phyloP scores from a whole-genome alignment of 2,329 filamentous ascomycete species.

The Akanthomyces dipterigenus region DNA sequence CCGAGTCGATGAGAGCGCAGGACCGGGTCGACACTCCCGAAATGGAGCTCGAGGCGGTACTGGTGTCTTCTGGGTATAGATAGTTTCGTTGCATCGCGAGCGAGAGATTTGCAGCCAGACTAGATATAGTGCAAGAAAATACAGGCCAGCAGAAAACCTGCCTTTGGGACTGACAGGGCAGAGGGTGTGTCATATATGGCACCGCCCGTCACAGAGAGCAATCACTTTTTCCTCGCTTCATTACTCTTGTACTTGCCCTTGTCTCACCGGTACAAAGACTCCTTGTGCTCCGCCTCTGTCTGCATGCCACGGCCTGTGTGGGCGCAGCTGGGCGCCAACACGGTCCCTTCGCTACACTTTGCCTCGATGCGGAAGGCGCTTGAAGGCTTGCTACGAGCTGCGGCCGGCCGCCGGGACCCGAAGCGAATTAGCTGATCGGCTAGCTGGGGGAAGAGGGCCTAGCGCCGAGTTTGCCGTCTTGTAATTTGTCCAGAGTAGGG shows the following conservation, averaged over 20 bases:
- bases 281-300: slow-evolving; percentile 8
- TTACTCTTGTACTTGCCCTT: background rate
- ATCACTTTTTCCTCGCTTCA: background rate
- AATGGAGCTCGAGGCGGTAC: slow-evolving; percentile 8
- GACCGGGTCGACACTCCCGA: slow-evolving; percentile 6
- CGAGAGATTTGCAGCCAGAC: background rate
- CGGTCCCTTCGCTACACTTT: background rate
- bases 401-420: slow-evolving; percentile 1
- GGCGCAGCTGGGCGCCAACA: slow-evolving; percentile 3
- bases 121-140: background rate
- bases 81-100: slow-evolving; percentile 4
- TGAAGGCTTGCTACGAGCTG: background rate
- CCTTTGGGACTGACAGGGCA: background rate
- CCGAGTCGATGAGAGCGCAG: slow-evolving; percentile 5
- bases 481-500: slow-evolving; percentile 2
- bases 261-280: slow-evolving; percentile 5
- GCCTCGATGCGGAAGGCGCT: slow-evolving; percentile 5
- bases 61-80: background rate
- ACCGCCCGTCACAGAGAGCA: background rate
- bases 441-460: background rate
- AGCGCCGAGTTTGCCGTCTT: background rate
- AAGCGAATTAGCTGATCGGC: slow-evolving; percentile 2
- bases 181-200: background rate
- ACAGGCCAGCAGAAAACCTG: background rate
- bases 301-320: background rate